phyloP scores from a whole-genome alignment of 176 grass and related monocot species.

The Carex cristatella region DNA sequence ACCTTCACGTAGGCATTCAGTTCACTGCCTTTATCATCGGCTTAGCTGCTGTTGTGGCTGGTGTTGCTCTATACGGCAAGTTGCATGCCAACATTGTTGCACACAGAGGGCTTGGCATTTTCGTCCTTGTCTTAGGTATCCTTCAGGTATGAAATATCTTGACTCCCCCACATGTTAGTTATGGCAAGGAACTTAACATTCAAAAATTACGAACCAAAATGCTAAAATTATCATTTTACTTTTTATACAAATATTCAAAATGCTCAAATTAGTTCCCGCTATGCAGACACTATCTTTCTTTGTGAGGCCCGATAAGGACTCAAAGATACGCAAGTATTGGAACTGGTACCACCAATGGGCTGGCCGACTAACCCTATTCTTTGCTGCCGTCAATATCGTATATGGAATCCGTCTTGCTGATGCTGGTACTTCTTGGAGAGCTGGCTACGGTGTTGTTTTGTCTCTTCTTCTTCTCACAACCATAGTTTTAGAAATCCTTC shows the following conservation, averaged over 20 bases:
- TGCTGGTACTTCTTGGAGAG: constrained; percentile 69
- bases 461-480: constrained; percentile 53
- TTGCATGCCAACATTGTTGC: constrained; percentile 62
- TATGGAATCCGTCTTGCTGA: constrained; percentile 69
- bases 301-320: constrained; percentile 48
- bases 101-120: constrained; percentile 84
- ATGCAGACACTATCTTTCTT: constrained; percentile 66
- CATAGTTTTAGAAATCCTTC: constrained; percentile 58
- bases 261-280: constrained; percentile 11
- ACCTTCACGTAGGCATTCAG: constrained; percentile 71
- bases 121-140: constrained; percentile 77
- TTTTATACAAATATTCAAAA: not conserved
- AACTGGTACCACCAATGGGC: constrained; percentile 92
- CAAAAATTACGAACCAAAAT: not conserved
- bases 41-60: constrained; percentile 74
- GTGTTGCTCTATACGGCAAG: constrained; percentile 70
- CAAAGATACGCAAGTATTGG: constrained; percentile 80
- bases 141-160: constrained; percentile 46
- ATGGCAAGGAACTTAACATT: not conserved
- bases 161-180: not conserved
- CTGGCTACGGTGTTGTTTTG: constrained; percentile 80
- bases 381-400: constrained; percentile 77
- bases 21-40: constrained; percentile 65
- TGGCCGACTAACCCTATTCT: constrained; percentile 68
- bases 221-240: not conserved